phyloP scores from a whole-genome alignment of 2,329 filamentous ascomycete genomes.

The Epichloe coenophiala region DNA sequence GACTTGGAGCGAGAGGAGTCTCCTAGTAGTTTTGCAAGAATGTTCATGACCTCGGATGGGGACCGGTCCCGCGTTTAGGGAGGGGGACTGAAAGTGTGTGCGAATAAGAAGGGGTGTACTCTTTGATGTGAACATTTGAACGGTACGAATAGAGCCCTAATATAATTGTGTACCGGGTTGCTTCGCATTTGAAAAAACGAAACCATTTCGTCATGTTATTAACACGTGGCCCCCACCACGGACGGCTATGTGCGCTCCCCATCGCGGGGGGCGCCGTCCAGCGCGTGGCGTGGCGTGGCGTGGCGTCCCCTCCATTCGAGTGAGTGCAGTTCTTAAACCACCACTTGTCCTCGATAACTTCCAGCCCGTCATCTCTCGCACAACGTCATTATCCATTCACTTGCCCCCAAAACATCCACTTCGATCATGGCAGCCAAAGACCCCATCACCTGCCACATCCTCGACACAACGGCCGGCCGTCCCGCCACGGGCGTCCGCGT shows the following conservation, averaged over 20 bases:
- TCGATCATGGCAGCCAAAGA: conserved; percentile 28
- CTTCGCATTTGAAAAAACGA: no score
- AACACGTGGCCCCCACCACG: neutral
- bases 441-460: conserved; percentile 75
- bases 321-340: neutral
- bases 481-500: conserved; percentile 56
- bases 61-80: neutral
- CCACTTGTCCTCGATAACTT: no score
- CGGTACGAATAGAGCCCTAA: no score
- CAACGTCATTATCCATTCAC: neutral
- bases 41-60: neutral
- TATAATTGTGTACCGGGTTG: no score
- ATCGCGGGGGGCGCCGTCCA: neutral
- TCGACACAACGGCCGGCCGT: conserved; percentile 64
- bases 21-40: neutral
- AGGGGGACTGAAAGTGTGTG: neutral
- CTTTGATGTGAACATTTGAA: no score
- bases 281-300: neutral
- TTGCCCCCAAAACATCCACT: neutral
- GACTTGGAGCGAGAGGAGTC: neutral
- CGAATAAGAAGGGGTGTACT: neutral
- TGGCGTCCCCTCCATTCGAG: no score
- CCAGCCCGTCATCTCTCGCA: neutral
- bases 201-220: no score
- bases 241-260: neutral